Evolutionary conservation across 2,329 filamentous ascomycete genomes (phyloP).

Genomic region (Colletotrichum sp.): DNA sequence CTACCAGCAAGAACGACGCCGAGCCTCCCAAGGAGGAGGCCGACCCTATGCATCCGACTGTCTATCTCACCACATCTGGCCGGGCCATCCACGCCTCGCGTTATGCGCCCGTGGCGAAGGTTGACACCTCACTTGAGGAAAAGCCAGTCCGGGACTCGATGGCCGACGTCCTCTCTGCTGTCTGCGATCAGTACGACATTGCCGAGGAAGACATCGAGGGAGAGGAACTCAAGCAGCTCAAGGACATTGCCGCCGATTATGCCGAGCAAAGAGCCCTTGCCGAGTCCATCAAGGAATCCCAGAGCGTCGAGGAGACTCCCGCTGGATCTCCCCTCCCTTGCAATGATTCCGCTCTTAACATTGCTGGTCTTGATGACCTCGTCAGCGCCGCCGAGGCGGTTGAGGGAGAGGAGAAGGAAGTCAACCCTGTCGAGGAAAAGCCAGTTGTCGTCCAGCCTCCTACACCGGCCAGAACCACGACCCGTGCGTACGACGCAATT

Average conservation of each 20-base stretch:
- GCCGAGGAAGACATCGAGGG: conserved; percentile 37
- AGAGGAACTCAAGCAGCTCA: conserved; percentile 36
- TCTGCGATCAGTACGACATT: conserved; percentile 41
- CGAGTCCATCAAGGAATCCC: conserved; percentile 27
- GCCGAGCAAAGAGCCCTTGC: conserved; percentile 9
- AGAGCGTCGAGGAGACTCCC: conserved; percentile 25
- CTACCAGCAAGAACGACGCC: conserved; percentile 49
- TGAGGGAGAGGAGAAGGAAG: not conserved
- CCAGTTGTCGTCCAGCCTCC: conserved; percentile 5
- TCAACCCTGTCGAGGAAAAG: conserved; percentile 1
- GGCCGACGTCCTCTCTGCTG: conserved; percentile 36
- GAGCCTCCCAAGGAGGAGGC: conserved; percentile 45
- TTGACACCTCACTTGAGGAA: not conserved
- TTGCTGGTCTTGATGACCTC: conserved; percentile 13
- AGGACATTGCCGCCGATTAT: conserved; percentile 22
- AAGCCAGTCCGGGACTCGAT: conserved; percentile 25
- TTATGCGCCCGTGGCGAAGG: conserved; percentile 31
- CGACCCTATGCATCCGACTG: conserved; percentile 52
- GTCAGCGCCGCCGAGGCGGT: conserved; percentile 6
- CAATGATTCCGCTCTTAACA: conserved; percentile 14
- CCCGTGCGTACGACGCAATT: conserved; percentile 33
- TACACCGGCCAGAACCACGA: conserved; percentile 13
- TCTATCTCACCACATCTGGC: conserved; percentile 54
- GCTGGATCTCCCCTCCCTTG: conserved; percentile 16
- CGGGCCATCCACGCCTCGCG: conserved; percentile 55